phyloP scores from a whole-genome alignment of 2,329 filamentous ascomycete species.

The Cadophora luteo-olivacea region DNA sequence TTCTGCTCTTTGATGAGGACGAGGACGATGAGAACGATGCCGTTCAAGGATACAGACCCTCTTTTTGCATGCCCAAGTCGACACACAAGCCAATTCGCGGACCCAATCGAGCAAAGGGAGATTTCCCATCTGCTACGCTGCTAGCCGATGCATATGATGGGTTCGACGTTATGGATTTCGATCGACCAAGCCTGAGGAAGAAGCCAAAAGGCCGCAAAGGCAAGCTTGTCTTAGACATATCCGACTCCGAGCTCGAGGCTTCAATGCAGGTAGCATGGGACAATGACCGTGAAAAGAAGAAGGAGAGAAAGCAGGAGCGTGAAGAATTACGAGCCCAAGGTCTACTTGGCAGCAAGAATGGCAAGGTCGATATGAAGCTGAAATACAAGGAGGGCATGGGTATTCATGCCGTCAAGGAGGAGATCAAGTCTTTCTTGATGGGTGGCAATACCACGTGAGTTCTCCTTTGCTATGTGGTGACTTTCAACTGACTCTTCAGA shows the following conservation, averaged over 20 bases:
- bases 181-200: constrained; percentile 69
- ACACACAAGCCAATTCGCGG: constrained; percentile 35
- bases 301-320: constrained; percentile 71
- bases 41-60: constrained; percentile 23
- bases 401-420: constrained; percentile 72
- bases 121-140: constrained; percentile 60
- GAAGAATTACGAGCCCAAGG: constrained; percentile 72
- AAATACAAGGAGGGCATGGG: constrained; percentile 79
- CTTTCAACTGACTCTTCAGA: constrained; percentile 49
- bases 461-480: background rate
- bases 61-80: constrained; percentile 24
- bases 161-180: constrained; percentile 87
- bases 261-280: constrained; percentile 65
- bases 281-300: constrained; percentile 75
- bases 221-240: constrained; percentile 58
- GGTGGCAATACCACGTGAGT: constrained; percentile 67
- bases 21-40: constrained; percentile 45
- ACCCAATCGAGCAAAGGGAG: constrained; percentile 41
- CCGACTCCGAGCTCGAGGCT: constrained; percentile 71
- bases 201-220: constrained; percentile 68
- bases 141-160: constrained; percentile 64
- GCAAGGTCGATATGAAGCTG: constrained; percentile 61
- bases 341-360: constrained; percentile 63
- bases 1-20: constrained; percentile 60
- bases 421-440: constrained; percentile 75